These are phyloP conservation scores for Hepatocystis sp. DNA, from an alignment of 169 alveolate species.

Conservation along the genomic window DNA sequence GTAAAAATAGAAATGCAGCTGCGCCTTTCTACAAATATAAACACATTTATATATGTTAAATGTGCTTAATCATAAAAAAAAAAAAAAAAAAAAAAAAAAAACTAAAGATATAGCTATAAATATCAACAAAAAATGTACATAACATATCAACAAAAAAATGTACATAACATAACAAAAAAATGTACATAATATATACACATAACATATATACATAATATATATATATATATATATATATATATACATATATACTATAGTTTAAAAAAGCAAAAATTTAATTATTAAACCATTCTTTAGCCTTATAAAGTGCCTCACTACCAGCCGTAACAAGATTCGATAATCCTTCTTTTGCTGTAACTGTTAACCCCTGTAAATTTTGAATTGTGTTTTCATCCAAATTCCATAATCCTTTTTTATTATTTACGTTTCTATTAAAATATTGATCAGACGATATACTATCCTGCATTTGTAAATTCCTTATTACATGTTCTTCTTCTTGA, in stretches of 20 bases:
- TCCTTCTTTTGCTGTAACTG: slow-evolving; percentile 79
- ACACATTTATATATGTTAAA: not conserved
- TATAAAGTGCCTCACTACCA: slow-evolving; percentile 81
- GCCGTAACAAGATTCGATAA: slow-evolving; percentile 80
- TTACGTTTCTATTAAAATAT: slow-evolving; percentile 80
- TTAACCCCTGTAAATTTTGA: slow-evolving; percentile 81
- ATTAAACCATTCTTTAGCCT: slow-evolving; percentile 86
- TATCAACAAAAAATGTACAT: too few species aligned
- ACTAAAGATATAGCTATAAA: not conserved
- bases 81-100: slow-evolving; percentile 28
- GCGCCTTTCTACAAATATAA: too few species aligned
- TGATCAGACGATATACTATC: slow-evolving; percentile 82
- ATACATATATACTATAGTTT: not conserved
- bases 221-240: slow-evolving; percentile 1
- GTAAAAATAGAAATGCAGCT: too few species aligned
- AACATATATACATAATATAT: too few species aligned
- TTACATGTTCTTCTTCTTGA: slow-evolving; percentile 25
- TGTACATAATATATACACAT: too few species aligned
- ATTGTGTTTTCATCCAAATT: slow-evolving; percentile 84
- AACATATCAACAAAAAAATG: too few species aligned
- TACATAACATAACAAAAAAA: slow-evolving; percentile 42
- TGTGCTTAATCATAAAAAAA: not conserved
- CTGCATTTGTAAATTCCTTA: slow-evolving; percentile 62
- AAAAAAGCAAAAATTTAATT: slow-evolving; percentile 20
- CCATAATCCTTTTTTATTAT: slow-evolving; percentile 62